These are phyloP conservation scores for Chrysoporthe puriensis DNA, from an alignment of 2,329 filamentous ascomycete species.

Conservation along the genomic window DNA sequence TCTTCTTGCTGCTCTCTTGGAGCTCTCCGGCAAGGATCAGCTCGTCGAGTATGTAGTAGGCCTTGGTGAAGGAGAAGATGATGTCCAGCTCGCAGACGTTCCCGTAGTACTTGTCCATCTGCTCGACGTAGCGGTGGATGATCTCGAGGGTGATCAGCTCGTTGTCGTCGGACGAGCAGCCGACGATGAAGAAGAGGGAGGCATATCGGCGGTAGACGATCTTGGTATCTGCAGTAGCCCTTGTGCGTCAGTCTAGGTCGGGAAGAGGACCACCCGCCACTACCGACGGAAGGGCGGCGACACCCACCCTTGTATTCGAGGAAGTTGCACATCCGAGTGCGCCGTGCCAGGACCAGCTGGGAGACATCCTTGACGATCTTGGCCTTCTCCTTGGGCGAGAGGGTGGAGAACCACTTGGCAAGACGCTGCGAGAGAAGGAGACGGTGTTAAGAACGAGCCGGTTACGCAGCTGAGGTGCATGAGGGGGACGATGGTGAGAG, in stretches of 20 bases:
- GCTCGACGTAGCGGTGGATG: slow-evolving; percentile 98
- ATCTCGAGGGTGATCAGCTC: slow-evolving; percentile 98
- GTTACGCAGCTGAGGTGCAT: slow-evolving; percentile 23
- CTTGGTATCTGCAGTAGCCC: slow-evolving; percentile 75
- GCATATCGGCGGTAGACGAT: slow-evolving; percentile 98
- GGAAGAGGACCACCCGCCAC: neutral
- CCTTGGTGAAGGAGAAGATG: slow-evolving; percentile 99
- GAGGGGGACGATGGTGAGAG: slow-evolving; percentile 46
- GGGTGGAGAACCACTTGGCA: slow-evolving; percentile 98
- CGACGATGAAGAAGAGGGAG: slow-evolving; percentile 98
- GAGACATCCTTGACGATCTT: slow-evolving; percentile 99
- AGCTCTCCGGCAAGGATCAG: slow-evolving; percentile 92
- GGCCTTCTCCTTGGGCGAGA: slow-evolving; percentile 97
- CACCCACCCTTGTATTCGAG: slow-evolving; percentile 92
- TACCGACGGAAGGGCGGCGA: slow-evolving; percentile 1
- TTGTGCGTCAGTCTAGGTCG: slow-evolving; percentile 22
- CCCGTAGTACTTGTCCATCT: slow-evolving; percentile 99
- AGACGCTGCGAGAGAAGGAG: slow-evolving; percentile 68
- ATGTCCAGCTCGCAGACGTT: slow-evolving; percentile 99
- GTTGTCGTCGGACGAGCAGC: slow-evolving; percentile 95
- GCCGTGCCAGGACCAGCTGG: slow-evolving; percentile 90
- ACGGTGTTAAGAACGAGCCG: slow-evolving; percentile 26
- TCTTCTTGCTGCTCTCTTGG: slow-evolving; percentile 99
- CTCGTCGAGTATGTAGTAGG: slow-evolving; percentile 98
- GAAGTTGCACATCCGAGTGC: slow-evolving; percentile 99